Evolutionary conservation across 2,329 filamentous ascomycete species (phyloP), one percentile per base, ranked within the genome.

Genomic region (Colletotrichum tropicicola): DNA sequence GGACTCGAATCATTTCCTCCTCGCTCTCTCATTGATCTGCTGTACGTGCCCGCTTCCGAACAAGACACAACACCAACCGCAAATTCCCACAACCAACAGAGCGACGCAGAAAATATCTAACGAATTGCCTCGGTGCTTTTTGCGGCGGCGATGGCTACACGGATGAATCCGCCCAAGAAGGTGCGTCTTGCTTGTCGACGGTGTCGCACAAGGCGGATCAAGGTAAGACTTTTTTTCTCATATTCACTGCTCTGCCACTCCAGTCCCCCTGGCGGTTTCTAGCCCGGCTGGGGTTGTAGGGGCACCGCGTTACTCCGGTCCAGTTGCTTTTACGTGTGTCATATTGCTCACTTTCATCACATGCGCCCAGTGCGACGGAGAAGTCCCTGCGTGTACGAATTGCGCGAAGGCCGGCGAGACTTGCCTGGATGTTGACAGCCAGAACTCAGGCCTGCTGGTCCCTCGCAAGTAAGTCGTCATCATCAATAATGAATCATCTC

Each of bases 361-460:
- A n/a, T 6, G 30, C 4, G 39, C n/a, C 19, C 37, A 79, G 75
- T 78, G 77, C 43, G 78, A 80, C 68, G 77, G 78, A 6, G 69
- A 75, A 48, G 70, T 75, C 23, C 77, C 78, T 12, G 76, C 76
- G 0, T 79, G 77, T 59, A 72, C 71, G 8, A 79, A 79, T 51
- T 79, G 77, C 30, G 68, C 75, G 10, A 77, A 77, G 44, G 74
- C 76, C 23, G 72, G 71, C 2, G 70, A 74, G 12, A 58, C 70
- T 4, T 80, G 77, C 59, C 68, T 80, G 2, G 77, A 80, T 52
- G 77, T 79, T 1, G 77, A 79, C 60, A 71, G 72, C 15, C 76
- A 74, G 30, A 77, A 79, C 57, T 74, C 73, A 5, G 69, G 73
- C 2, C 30, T 76, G 17, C 69, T 71, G 4, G 74, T 80, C 7